These are phyloP conservation scores for Candida patagonica DNA, from an alignment of 805 yeast species.

Conservation along the genomic window DNA sequence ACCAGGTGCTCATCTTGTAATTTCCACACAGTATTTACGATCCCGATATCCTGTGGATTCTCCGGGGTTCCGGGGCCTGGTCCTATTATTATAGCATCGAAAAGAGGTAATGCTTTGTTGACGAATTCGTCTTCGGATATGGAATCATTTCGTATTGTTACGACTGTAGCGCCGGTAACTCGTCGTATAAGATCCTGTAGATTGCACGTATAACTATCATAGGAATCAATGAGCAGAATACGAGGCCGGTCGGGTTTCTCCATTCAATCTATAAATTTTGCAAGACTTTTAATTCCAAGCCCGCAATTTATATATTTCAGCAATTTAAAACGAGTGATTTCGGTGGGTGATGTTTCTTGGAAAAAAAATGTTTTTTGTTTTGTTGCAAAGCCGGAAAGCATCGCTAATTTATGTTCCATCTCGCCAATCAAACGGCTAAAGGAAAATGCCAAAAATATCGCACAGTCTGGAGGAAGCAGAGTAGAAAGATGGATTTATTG, in stretches of 20 bases:
- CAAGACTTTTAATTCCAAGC: too few species aligned
- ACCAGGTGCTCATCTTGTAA: slow-evolving; percentile 27
- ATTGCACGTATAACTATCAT: slow-evolving; percentile 91
- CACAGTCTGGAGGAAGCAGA: too few species aligned
- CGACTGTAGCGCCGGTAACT: slow-evolving; percentile 42
- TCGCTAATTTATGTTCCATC: too few species aligned
- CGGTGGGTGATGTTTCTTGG: too few species aligned
- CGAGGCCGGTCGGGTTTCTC: background rate
- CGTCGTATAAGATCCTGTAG: slow-evolving; percentile 51
- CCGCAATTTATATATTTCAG: too few species aligned
- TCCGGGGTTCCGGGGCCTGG: slow-evolving; percentile 97
- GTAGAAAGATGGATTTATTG: too few species aligned
- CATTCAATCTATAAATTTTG: too few species aligned
- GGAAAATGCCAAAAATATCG: too few species aligned
- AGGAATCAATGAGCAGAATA: slow-evolving; percentile 74
- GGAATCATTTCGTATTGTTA: slow-evolving; percentile 57
- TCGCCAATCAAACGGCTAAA: too few species aligned
- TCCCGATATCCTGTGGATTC: slow-evolving; percentile 56
- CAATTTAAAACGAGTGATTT: too few species aligned
- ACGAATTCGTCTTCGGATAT: slow-evolving; percentile 31
- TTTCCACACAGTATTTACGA: slow-evolving; percentile 50
- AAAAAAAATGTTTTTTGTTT: too few species aligned
- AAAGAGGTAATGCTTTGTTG: slow-evolving; percentile 35
- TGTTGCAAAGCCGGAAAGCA: too few species aligned
- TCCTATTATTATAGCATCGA: slow-evolving; percentile 77